Evolutionary conservation across 306 rosid genomes (phyloP).

Genomic region (Vigna radiata): DNA sequence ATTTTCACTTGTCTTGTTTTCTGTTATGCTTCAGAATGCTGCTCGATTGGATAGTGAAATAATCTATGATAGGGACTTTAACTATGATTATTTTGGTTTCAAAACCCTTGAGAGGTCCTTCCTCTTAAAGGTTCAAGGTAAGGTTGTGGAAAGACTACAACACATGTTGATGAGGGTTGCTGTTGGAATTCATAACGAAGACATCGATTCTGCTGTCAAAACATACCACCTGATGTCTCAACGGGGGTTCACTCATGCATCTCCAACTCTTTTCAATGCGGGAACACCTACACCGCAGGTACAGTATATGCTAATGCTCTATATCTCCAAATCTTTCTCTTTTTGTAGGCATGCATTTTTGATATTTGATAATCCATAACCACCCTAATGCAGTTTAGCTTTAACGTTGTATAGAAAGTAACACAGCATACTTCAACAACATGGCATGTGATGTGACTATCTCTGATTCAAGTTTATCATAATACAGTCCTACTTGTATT

Average conservation of each 20-base stretch:
- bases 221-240: slow-evolving; percentile 98
- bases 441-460: slow-evolving; percentile 23
- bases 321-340: neutral
- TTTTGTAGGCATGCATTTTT: neutral
- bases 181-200: slow-evolving; percentile 95
- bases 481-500: slow-evolving; percentile 11
- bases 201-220: slow-evolving; percentile 78
- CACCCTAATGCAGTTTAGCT: neutral
- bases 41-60: slow-evolving; percentile 93
- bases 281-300: slow-evolving; percentile 98
- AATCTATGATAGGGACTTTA: slow-evolving; percentile 93
- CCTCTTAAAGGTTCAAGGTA: slow-evolving; percentile 82
- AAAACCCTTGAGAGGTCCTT: slow-evolving; percentile 97
- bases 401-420: neutral
- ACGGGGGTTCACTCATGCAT: slow-evolving; percentile 97
- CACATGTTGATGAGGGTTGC: slow-evolving; percentile 99
- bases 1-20: neutral
- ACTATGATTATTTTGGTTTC: slow-evolving; percentile 56
- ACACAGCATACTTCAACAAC: neutral
- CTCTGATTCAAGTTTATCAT: neutral
- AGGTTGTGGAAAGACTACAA: slow-evolving; percentile 92
- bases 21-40: slow-evolving; percentile 65
- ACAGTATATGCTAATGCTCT: slow-evolving; percentile 4
- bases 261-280: slow-evolving; percentile 96
- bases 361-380: neutral